Base-by-base conservation (phyloP, 2,329 filamentous ascomycete genomes). In the Alternaria gaisen region DNA sequence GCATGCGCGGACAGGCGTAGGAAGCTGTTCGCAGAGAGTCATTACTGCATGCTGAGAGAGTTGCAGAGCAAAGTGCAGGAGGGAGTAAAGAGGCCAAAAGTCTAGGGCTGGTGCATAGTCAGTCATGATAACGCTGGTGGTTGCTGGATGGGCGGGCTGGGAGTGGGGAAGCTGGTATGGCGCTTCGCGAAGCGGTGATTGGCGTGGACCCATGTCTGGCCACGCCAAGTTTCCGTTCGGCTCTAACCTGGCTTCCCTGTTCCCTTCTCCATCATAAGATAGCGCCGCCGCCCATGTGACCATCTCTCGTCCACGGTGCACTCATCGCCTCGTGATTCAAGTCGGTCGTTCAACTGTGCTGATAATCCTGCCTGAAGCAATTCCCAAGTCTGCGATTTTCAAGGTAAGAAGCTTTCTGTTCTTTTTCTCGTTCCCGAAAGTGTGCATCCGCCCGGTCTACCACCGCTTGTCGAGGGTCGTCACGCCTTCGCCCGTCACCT, bases 301-400 rank as follows among this genome's bases (percentile, higher is more conserved):
- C 58, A 43, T 60, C 57, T 56, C 26, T 22, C 26, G 16, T 47
- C 50, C 43, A 41, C 40, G 20, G 40, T 42, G 40, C 40, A 42
- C 40, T 58, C 56, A 40, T 55, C 56, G 38, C 26, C 59, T 60
- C 61, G 61, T 63, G 61, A 63, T 61, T 52, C 61, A 57, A 47
- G 26, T 22, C 47, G 32, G 16, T 43, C 40, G 53, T 42, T 60
- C 47, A 42, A 56, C 41, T 48, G 44, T 47, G 51, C 52, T 56
- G 36, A 44, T 44, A 34, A 36, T 46, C 38, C 48, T 53, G 47
- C 43, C 32, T 43, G 36, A 32, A 51, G 34, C 43, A n/a, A 38
- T 26, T 48, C 32, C 28, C 12, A 30, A 34, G 42, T 38, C 30
- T 38, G 26, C 44, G 26, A 24, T 24, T 38, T 47, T 28, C 30